Conservation (phyloP, 805 yeast genomes). For the Pichia phayaonensis region DNA sequence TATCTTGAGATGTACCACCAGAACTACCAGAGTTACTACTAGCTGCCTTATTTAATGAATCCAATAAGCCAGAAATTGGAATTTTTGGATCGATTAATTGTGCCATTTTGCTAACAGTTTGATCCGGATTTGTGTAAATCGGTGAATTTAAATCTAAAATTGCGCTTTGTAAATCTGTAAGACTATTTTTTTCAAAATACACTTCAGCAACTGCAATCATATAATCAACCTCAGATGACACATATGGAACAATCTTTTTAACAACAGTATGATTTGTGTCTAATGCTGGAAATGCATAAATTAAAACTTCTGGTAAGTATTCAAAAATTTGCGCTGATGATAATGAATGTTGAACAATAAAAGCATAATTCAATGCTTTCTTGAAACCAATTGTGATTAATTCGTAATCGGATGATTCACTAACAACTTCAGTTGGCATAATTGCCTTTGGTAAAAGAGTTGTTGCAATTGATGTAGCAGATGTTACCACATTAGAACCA, state of each 20-base stretch:
- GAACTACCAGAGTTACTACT: slow-evolving; percentile 6
- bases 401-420: slow-evolving; percentile 39
- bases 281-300: slow-evolving; percentile 44
- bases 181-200: slow-evolving; percentile 57
- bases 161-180: slow-evolving; percentile 40
- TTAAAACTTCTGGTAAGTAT: slow-evolving; percentile 70
- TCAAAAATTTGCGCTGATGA: slow-evolving; percentile 81
- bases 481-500: not conserved
- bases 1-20: slow-evolving; percentile 3
- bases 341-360: slow-evolving; percentile 63
- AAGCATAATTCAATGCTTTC: slow-evolving; percentile 72
- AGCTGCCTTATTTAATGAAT: slow-evolving; percentile 7
- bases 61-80: slow-evolving; percentile 43
- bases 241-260: slow-evolving; percentile 66
- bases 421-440: slow-evolving; percentile 42
- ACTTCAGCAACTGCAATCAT: slow-evolving; percentile 85
- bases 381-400: slow-evolving; percentile 74
- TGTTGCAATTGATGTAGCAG: slow-evolving; percentile 29
- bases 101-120: slow-evolving; percentile 52
- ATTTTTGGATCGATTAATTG: slow-evolving; percentile 64
- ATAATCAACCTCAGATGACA: slow-evolving; percentile 47
- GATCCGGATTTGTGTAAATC: slow-evolving; percentile 52
- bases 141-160: slow-evolving; percentile 46
- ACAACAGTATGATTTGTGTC: slow-evolving; percentile 42
- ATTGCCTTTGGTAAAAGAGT: slow-evolving; percentile 70